Evolutionary conservation across 495 filamentous ascomycete genomes (phyloP).

Genomic region (Gamarada debralockiae): DNA sequence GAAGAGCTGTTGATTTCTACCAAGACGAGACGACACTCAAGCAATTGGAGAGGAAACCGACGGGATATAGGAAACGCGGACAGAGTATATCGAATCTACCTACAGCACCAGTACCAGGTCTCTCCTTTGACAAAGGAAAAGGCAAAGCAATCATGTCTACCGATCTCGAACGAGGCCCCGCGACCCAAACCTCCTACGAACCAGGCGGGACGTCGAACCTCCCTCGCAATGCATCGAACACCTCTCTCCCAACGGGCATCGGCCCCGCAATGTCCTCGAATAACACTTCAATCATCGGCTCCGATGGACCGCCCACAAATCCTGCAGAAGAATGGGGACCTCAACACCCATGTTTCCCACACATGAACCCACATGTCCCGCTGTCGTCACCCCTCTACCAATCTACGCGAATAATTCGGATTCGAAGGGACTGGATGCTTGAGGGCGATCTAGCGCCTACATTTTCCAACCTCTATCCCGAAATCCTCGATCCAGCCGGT

Average conservation of each 20-base stretch:
- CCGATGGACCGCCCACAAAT: conserved; percentile 29
- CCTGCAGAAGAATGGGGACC: conserved; percentile 71
- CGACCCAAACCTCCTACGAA: conserved; percentile 19
- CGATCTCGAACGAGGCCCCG: conserved; percentile 47
- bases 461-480: conserved; percentile 91
- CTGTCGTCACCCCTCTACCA: conserved; percentile 65
- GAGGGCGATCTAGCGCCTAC: conserved; percentile 88
- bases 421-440: conserved; percentile 86
- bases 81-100: conserved; percentile 19
- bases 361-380: conserved; percentile 89
- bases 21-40: not conserved
- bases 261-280: conserved; percentile 45
- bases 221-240: conserved; percentile 31
- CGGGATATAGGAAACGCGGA: conserved; percentile 1
- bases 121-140: conserved; percentile 40
- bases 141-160: conserved; percentile 38
- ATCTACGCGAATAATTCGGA: conserved; percentile 84
- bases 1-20: conserved; percentile 12
- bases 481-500: conserved; percentile 82
- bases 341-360: conserved; percentile 86
- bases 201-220: conserved; percentile 24
- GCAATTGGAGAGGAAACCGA: not conserved
- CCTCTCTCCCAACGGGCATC: conserved; percentile 37
- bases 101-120: conserved; percentile 20
- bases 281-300: conserved; percentile 49